Percentiles rank a stretch among this genome's conserved stretches.
Evolutionary conservation across 2,329 filamentous ascomycete genomes (phyloP).

Genomic region (Fusarium nematophilum): DNA sequence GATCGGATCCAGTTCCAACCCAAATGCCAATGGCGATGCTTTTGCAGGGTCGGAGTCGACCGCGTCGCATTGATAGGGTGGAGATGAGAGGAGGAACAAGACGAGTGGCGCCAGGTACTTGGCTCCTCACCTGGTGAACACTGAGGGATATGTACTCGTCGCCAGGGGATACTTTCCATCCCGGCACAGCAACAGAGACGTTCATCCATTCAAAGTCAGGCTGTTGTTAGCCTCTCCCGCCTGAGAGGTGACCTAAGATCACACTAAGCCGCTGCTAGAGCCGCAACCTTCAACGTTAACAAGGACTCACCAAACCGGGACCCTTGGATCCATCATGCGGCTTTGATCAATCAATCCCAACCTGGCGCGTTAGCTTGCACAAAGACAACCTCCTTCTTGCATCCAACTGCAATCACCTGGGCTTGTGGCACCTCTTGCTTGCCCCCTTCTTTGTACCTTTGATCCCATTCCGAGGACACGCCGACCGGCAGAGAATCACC

Average conservation of each 20-base stretch:
- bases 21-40: constrained; percentile 19
- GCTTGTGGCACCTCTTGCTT: constrained; percentile 11
- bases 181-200: too few relatives aligned
- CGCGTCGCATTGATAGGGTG: constrained; percentile 23
- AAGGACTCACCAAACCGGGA: constrained; percentile 14
- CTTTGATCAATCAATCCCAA: constrained; percentile 2
- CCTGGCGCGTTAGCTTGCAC: too few relatives aligned
- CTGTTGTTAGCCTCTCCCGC: constrained; percentile 23
- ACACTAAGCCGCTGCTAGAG: constrained; percentile 6
- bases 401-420: constrained; percentile 7
- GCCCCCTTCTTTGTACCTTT: background rate
- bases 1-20: constrained; percentile 2
- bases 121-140: background rate
- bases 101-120: background rate
- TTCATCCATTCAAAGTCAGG: background rate
- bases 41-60: constrained; percentile 31
- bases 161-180: too few relatives aligned
- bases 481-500: too few relatives aligned
- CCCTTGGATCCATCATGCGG: constrained; percentile 4
- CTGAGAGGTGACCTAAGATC: constrained; percentile 15
- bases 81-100: background rate
- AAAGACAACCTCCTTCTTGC: constrained; percentile 6
- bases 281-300: constrained; percentile 3
- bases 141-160: background rate
- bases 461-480: too few relatives aligned